Conservation (phyloP, 1,284 basidiomycete genomes). For the Moesziomyces sp. region DNA sequence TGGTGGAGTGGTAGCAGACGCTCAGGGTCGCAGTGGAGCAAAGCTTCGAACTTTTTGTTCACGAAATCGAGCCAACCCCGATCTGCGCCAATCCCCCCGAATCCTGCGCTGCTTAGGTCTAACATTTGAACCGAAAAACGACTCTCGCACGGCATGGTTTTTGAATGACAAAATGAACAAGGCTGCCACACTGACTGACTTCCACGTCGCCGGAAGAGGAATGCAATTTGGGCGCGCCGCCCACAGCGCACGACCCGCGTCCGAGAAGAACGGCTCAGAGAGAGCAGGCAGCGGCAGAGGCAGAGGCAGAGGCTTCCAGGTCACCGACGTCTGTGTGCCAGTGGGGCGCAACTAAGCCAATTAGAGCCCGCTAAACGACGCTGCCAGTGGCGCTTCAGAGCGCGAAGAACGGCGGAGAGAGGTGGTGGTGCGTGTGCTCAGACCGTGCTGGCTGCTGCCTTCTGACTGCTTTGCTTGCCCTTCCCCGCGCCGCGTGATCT, state of each 20-base stretch:
- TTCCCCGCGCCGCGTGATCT: constrained; percentile 9
- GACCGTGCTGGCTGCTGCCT: no score
- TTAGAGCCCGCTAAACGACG: background rate
- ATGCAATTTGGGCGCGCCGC: background rate
- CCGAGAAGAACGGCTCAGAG: constrained; percentile 8
- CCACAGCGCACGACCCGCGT: constrained; percentile 26
- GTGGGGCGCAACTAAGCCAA: background rate
- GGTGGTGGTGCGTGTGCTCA: background rate
- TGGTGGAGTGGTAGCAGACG: background rate
- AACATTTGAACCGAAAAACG: constrained; percentile 5
- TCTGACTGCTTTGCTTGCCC: background rate
- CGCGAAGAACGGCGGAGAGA: background rate
- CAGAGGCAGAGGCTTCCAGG: constrained; percentile 14
- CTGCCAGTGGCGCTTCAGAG: background rate
- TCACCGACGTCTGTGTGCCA: constrained; percentile 13
- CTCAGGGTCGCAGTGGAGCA: constrained; percentile 13
- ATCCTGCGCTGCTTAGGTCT: constrained; percentile 2
- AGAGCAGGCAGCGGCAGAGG: background rate
- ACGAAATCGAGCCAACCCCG: constrained; percentile 11
- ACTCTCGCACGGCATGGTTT: constrained; percentile 21
- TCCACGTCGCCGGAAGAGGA: constrained; percentile 48
- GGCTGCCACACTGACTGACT: constrained; percentile 6
- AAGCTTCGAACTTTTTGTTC: constrained; percentile 31
- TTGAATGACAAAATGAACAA: background rate
- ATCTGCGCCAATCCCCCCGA: background rate